phyloP scores from a whole-genome alignment of 805 yeast species.

The Pichia exigua region DNA sequence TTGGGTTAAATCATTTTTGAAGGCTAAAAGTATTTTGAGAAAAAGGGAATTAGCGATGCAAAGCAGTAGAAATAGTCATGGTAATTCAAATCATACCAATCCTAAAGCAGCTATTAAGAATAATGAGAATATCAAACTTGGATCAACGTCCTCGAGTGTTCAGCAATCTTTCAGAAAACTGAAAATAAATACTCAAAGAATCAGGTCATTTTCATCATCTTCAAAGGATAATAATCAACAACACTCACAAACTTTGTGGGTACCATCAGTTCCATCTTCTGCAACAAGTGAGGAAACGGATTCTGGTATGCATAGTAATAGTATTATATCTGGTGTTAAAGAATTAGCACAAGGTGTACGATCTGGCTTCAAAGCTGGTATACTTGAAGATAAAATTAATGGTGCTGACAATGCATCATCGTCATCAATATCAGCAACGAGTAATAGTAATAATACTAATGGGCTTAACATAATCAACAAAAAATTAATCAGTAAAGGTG shows the following conservation, averaged over 20 bases:
- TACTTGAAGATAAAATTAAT: neutral
- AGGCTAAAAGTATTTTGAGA: slow-evolving; percentile 50
- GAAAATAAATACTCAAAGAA: slow-evolving; percentile 5
- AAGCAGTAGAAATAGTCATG: neutral
- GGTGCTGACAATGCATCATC: neutral
- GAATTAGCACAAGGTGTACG: slow-evolving; percentile 5
- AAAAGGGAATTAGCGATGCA: slow-evolving; percentile 20
- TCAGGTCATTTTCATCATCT: slow-evolving; percentile 3
- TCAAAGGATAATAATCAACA: neutral
- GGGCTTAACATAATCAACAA: no score
- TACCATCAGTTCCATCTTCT: slow-evolving; percentile 1
- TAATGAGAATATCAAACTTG: neutral
- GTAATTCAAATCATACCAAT: neutral
- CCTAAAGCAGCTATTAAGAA: neutral
- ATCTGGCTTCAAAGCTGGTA: neutral
- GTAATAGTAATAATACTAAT: no score
- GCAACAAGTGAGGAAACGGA: neutral
- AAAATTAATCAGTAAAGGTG: neutral
- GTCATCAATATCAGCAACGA: neutral
- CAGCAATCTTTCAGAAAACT: slow-evolving; percentile 7
- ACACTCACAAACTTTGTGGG: neutral
- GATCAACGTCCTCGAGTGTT: neutral
- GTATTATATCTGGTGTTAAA: slow-evolving; percentile 3
- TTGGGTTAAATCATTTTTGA: slow-evolving; percentile 66
- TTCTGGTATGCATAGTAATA: slow-evolving; percentile 1